Evolutionary conservation across 176 grass and related monocot species (phyloP).

Genomic region (bread wheat (Triticum aestivum)): DNA sequence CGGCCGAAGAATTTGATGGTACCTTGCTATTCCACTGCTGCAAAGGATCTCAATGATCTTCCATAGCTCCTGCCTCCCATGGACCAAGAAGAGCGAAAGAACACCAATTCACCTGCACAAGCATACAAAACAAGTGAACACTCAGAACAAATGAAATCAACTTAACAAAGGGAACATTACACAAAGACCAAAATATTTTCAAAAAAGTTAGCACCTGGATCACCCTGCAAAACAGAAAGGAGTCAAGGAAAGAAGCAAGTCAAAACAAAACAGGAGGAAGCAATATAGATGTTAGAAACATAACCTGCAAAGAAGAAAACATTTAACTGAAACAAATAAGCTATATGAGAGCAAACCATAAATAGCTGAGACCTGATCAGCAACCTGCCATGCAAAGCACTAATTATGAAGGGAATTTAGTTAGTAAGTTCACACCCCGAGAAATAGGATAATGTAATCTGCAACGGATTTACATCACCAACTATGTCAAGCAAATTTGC

Average conservation of each 20-base stretch:
- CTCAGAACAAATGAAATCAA: conserved; percentile 14
- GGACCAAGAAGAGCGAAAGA: background rate
- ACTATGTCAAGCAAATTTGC: conserved; percentile 18
- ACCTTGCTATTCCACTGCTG: background rate
- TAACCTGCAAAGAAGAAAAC: conserved; percentile 43
- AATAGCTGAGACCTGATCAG: conserved; percentile 36
- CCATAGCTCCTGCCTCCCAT: background rate
- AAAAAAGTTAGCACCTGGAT: conserved; percentile 47
- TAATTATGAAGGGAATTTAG: conserved; percentile 25
- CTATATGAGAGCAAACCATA: conserved; percentile 62
- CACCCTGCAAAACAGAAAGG: conserved; percentile 76
- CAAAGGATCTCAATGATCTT: background rate
- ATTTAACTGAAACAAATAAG: conserved; percentile 33
- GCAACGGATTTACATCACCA: conserved; percentile 29
- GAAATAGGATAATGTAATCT: conserved; percentile 17
- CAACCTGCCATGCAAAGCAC: conserved; percentile 52
- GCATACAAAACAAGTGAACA: conserved; percentile 11
- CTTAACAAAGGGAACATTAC: background rate
- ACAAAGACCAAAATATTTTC: conserved; percentile 24
- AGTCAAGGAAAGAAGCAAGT: conserved; percentile 24
- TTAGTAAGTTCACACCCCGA: background rate
- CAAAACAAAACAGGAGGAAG: conserved; percentile 33
- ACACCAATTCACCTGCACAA: conserved; percentile 43
- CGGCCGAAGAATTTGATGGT: background rate
- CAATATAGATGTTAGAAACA: conserved; percentile 41